Base-by-base conservation (phyloP, 148 eudicot genomes). In the Polygonum aviculare region DNA sequence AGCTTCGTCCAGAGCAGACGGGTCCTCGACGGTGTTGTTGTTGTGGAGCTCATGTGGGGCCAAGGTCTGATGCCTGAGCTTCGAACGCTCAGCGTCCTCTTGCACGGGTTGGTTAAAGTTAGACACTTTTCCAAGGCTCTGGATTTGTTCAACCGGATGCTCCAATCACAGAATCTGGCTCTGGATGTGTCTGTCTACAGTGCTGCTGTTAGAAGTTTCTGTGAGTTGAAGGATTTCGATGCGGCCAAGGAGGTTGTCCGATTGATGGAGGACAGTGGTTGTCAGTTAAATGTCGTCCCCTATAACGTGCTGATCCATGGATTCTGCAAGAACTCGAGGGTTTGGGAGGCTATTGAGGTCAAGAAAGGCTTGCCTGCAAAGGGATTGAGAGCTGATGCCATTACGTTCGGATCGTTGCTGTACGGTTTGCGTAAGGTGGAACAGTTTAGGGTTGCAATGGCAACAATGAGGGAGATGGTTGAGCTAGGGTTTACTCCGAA, bases 271-370 rank as follows among this genome's bases (percentile, higher is more conserved):
- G 65, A 39, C 26, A 79, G 79, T 75, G 88, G 83, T 59, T 82
- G 89, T 74, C 81, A 84, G 65, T 69, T 87, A 80, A 85, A 80
- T 83, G 78, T 93, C 60, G 90, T 88, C 38, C 60, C 84, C 6
- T 91, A 91, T 80, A 93, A 91, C 84, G 92, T 88, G 82, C 49
- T 93, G 79, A 84, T 93, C 83, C 86, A 89, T 22, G 94, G 91
- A 40, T 83, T 93, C 72, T 93, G 94, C 78, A 90, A 85, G 83
- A 79, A 79, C 44, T 78, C 74, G 49, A 86, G 89, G 79, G 87
- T 81, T 71, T 44, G 12, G 71, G 94, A 91, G 83, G 98, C 91
- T 26, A 49, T 90, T 11, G 90, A 91, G 81, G 77, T 91, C 4
- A 93, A 88, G 87, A 75, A 84, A 14, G 70, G 12, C 44, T 79